Evolutionary conservation across 176 grass and related monocot species (phyloP).

Genomic region (Carex myosuroides): DNA sequence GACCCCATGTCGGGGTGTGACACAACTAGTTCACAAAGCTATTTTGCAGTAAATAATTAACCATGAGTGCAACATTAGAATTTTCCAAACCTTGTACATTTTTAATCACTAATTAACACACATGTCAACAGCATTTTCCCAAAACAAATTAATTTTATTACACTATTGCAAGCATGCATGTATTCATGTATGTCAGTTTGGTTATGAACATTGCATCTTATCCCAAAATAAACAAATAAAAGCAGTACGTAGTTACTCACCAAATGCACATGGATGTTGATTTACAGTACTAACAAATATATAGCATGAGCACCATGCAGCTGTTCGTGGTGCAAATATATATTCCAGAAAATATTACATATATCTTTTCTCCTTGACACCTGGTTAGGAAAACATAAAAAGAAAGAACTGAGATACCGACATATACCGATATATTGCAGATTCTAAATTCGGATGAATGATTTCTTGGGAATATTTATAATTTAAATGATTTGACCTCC

Average conservation of each 20-base stretch:
- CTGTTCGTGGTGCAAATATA: background rate
- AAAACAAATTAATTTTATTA: background rate
- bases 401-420: background rate
- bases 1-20: too few species aligned
- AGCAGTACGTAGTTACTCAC: background rate
- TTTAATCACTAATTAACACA: background rate
- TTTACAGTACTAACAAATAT: background rate
- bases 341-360: background rate
- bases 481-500: too few species aligned
- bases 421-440: background rate
- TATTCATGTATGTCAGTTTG: background rate
- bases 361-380: background rate
- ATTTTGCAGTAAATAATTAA: constrained; percentile 3
- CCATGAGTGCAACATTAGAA: background rate
- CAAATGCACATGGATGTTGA: background rate
- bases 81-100: background rate
- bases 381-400: background rate
- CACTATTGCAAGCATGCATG: background rate
- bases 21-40: background rate
- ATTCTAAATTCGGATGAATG: too few species aligned
- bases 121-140: background rate
- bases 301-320: background rate
- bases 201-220: background rate
- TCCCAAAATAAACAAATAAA: background rate
- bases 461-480: too few species aligned